phyloP scores from a whole-genome alignment of 345 rosid species.

The Lepidium sativum region DNA sequence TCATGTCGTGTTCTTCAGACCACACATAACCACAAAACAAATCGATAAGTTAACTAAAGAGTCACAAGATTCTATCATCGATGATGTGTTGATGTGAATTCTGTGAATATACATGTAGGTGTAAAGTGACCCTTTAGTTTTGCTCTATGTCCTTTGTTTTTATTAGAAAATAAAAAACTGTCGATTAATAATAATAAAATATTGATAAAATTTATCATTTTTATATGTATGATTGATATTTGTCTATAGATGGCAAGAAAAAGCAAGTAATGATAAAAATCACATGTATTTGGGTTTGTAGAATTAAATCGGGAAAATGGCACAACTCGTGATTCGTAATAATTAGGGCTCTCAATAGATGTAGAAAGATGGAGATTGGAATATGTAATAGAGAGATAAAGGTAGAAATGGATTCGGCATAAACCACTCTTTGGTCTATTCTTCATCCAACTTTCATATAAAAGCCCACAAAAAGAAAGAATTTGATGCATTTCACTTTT shows the following conservation, averaged over 20 bases:
- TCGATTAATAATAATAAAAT: no score
- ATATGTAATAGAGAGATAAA: neutral
- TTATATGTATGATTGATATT: no score
- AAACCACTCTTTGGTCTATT: slow-evolving; percentile 14
- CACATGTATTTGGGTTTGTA: slow-evolving; percentile 11
- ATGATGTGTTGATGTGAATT: neutral
- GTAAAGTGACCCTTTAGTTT: neutral
- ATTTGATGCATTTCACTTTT: slow-evolving; percentile 20
- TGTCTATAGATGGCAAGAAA: neutral
- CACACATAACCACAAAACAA: slow-evolving; percentile 4
- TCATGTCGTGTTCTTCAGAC: slow-evolving; percentile 24
- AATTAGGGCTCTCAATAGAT: neutral
- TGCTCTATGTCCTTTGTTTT: neutral
- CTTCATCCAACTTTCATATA: slow-evolving; percentile 16
- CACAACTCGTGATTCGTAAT: slow-evolving; percentile 17
- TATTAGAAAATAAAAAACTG: neutral
- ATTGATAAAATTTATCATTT: no score
- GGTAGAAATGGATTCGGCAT: neutral
- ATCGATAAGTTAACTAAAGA: slow-evolving; percentile 5
- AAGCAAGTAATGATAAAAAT: slow-evolving; percentile 7
- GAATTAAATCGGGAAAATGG: neutral
- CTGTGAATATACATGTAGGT: neutral
- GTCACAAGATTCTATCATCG: slow-evolving; percentile 12
- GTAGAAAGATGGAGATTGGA: slow-evolving; percentile 6
- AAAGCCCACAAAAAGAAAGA: slow-evolving; percentile 18